Evolutionary conservation across 1,284 basidiomycete species (phyloP).

Genomic region (Ceratobasidium theobromae): DNA sequence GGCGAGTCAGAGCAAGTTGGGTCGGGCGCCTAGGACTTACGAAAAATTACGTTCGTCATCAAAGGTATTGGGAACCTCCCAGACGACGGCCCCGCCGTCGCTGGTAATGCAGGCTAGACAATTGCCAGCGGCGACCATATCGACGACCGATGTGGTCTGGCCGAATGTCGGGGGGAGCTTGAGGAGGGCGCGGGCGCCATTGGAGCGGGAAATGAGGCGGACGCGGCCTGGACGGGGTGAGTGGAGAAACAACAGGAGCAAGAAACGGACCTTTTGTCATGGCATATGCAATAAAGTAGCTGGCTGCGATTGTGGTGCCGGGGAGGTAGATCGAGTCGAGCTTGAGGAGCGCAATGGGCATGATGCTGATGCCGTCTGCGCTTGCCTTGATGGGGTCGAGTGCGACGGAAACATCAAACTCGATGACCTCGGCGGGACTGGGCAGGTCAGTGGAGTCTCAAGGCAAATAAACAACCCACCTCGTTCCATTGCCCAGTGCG

Average conservation of each 20-base stretch:
- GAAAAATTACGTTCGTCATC: conserved; percentile 65
- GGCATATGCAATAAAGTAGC: conserved; percentile 84
- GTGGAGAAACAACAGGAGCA: background rate
- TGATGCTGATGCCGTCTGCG: conserved; percentile 65
- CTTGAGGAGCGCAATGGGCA: conserved; percentile 78
- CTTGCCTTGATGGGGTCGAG: conserved; percentile 28
- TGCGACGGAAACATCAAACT: conserved; percentile 27
- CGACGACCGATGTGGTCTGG: conserved; percentile 62
- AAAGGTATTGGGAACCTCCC: conserved; percentile 77
- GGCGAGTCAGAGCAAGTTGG: too few relatives aligned
- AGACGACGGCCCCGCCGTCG: conserved; percentile 81
- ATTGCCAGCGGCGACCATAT: conserved; percentile 81
- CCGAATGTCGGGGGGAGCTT: conserved; percentile 69
- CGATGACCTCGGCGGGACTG: conserved; percentile 49
- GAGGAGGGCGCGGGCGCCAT: conserved; percentile 77
- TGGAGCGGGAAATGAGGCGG: conserved; percentile 79
- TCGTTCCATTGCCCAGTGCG: background rate
- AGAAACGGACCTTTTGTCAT: conserved; percentile 71
- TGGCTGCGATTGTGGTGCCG: conserved; percentile 80
- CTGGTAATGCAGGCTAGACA: conserved; percentile 78
- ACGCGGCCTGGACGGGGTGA: conserved; percentile 58
- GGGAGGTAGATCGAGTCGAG: conserved; percentile 77
- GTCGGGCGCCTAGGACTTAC: conserved; percentile 54
- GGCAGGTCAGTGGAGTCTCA: background rate
- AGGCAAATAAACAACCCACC: background rate